These are phyloP conservation scores for Cadophora malorum DNA, from an alignment of 2,329 filamentous ascomycete genomes.

Conservation along the genomic window DNA sequence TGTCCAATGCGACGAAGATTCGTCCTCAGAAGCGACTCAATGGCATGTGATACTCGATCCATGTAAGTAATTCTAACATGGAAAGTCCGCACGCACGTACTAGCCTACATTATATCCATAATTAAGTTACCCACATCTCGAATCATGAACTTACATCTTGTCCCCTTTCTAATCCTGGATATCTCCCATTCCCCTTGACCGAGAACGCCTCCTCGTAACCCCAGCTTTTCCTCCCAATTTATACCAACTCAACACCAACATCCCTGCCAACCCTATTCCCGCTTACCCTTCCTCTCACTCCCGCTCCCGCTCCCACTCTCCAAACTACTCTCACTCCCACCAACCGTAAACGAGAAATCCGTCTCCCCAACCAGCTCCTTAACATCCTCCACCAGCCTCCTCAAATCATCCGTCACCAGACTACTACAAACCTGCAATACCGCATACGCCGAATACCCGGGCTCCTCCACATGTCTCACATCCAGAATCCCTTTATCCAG, in stretches of 20 bases:
- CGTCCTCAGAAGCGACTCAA: not conserved
- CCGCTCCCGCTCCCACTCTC: constrained; percentile 26
- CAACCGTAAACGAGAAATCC: constrained; percentile 61
- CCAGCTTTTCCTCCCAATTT: not conserved
- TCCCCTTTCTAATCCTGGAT: not conserved
- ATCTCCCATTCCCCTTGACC: not conserved
- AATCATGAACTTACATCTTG: not conserved
- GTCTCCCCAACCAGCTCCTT: constrained; percentile 74
- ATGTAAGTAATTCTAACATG: not conserved
- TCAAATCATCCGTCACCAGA: constrained; percentile 73
- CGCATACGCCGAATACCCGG: constrained; percentile 77
- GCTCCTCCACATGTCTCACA: constrained; percentile 70
- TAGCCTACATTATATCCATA: not conserved
- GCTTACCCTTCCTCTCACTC: constrained; percentile 37
- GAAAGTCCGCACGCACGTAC: not conserved
- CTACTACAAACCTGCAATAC: constrained; percentile 75
- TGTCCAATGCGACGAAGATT: not conserved
- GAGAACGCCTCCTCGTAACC: not conserved
- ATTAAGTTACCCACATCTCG: not conserved
- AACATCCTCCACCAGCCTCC: constrained; percentile 65
- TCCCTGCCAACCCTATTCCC: constrained; percentile 28
- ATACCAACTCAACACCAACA: not conserved
- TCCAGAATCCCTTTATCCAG: constrained; percentile 67
- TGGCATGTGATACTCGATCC: not conserved
- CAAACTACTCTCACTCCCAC: constrained; percentile 30